Percentiles rank a stretch among this genome's conserved stretches.
Evolutionary conservation across 805 yeast genomes (phyloP).

Genomic region (Candida xiaguanensis): DNA sequence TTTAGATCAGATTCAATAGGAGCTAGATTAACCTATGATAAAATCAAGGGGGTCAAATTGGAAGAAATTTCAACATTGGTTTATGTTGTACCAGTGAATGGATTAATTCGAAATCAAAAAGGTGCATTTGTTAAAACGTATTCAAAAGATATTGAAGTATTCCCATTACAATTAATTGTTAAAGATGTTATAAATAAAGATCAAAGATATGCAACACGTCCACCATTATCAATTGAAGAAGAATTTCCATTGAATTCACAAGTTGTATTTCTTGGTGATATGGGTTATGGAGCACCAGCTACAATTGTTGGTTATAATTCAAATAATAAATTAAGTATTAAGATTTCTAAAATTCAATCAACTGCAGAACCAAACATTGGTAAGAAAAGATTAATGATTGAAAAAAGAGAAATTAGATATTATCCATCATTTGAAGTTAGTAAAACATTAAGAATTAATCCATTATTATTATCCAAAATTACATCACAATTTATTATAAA

Average conservation of each 20-base stretch:
- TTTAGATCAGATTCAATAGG: slow-evolving; percentile 41
- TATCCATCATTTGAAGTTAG: slow-evolving; percentile 65
- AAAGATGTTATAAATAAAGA: slow-evolving; percentile 73
- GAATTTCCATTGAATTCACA: slow-evolving; percentile 76
- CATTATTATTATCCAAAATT: slow-evolving; percentile 69
- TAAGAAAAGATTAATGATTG: slow-evolving; percentile 52
- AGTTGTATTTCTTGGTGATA: slow-evolving; percentile 78
- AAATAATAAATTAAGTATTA: slow-evolving; percentile 49
- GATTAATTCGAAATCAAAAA: slow-evolving; percentile 58
- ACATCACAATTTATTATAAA: slow-evolving; percentile 66
- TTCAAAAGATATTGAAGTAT: slow-evolving; percentile 46
- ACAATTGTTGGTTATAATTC: slow-evolving; percentile 55
- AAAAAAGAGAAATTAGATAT: slow-evolving; percentile 53
- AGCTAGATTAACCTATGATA: slow-evolving; percentile 41
- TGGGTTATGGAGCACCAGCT: slow-evolving; percentile 83
- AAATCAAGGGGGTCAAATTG: slow-evolving; percentile 59
- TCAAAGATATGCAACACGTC: slow-evolving; percentile 63
- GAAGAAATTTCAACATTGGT: slow-evolving; percentile 56
- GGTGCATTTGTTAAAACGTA: slow-evolving; percentile 83
- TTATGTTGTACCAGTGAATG: slow-evolving; percentile 72
- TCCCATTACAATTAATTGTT: slow-evolving; percentile 80
- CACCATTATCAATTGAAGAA: slow-evolving; percentile 71
- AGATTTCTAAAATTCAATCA: slow-evolving; percentile 33
- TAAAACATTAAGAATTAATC: slow-evolving; percentile 51
- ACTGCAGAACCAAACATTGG: slow-evolving; percentile 66